Conservation (phyloP, 2,329 filamentous ascomycete species). For the Hypomyces rosellus region DNA sequence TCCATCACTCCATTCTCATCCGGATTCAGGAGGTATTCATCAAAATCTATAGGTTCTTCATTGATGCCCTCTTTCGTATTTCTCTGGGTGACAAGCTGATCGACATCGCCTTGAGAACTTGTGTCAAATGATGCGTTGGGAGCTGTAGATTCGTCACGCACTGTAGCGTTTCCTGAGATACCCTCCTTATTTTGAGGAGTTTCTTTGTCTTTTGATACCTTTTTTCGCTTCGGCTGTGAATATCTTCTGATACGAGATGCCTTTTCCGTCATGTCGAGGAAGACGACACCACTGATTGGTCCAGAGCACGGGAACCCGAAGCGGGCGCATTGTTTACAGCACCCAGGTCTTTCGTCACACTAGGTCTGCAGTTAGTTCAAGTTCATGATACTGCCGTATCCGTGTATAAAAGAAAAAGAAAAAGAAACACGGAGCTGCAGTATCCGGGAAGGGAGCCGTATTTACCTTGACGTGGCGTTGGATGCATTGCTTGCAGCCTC, state of each 20-base stretch:
- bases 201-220: not conserved
- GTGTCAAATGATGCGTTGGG: no score
- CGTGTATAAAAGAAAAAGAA: no score
- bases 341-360: constrained; percentile 6
- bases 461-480: constrained; percentile 6
- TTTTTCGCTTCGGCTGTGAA: not conserved
- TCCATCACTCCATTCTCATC: no score
- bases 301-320: constrained; percentile 1
- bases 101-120: no score
- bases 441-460: not conserved
- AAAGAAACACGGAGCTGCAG: no score
- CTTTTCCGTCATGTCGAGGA: constrained; percentile 7
- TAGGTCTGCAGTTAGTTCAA: not conserved
- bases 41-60: no score
- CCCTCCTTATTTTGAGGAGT: no score
- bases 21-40: no score
- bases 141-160: no score
- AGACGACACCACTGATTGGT: constrained; percentile 3
- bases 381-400: not conserved
- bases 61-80: no score
- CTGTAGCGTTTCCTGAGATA: no score
- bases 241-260: not conserved
- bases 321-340: constrained; percentile 4
- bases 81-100: no score
- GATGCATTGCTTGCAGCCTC: constrained; percentile 6